phyloP scores from a whole-genome alignment of 2,329 filamentous ascomycete genomes.

The Exophiala alcalophila region DNA sequence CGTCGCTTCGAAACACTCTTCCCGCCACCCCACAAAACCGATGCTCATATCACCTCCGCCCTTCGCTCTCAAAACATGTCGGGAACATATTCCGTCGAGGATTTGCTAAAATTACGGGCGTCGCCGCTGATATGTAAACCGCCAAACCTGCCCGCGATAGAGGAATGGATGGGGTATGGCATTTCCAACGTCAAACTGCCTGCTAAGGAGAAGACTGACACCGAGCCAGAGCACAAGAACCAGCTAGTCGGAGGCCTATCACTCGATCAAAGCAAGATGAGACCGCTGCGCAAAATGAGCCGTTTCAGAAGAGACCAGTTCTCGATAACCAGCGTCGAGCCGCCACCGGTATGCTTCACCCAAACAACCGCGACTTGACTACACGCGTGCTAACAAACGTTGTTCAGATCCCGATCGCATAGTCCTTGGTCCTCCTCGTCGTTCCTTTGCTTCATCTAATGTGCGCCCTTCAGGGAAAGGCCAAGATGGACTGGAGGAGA shows the following conservation, averaged over 20 bases:
- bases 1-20: too few relatives aligned
- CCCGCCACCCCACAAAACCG: conserved; percentile 8
- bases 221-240: conserved; percentile 42
- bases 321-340: conserved; percentile 48
- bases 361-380: conserved; percentile 32
- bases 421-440: conserved; percentile 79
- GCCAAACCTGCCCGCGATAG: conserved; percentile 71
- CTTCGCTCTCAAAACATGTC: conserved; percentile 28
- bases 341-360: conserved; percentile 41
- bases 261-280: conserved; percentile 26
- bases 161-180: conserved; percentile 92
- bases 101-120: conserved; percentile 70
- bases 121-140: conserved; percentile 85
- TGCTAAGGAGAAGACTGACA: conserved; percentile 18
- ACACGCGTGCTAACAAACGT: conserved; percentile 29
- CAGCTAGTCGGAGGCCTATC: conserved; percentile 34
- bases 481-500: conserved; percentile 17
- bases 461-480: conserved; percentile 48
- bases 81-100: conserved; percentile 70
- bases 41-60: conserved; percentile 15
- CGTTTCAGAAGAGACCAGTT: conserved; percentile 36
- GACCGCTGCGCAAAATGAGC: conserved; percentile 16
- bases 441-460: conserved; percentile 73
- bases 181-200: conserved; percentile 10
- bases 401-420: conserved; percentile 65